Evolutionary conservation across 2,329 filamentous ascomycete species (phyloP).

Genomic region (Bipolaris bicolor): DNA sequence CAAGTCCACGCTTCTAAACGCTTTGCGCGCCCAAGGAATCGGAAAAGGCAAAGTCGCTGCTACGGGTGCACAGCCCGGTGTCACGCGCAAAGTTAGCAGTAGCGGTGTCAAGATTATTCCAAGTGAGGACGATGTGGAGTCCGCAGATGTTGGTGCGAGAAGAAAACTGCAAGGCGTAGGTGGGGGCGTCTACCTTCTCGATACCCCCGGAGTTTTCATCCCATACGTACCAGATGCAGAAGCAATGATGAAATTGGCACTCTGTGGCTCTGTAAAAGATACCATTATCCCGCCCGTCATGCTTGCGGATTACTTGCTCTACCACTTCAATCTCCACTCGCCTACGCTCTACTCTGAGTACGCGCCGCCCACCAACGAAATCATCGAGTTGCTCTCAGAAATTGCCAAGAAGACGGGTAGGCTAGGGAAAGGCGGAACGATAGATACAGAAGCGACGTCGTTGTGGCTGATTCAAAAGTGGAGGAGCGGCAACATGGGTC

Average conservation of each 20-base stretch:
- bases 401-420: constrained; percentile 79
- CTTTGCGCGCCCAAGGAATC: constrained; percentile 73
- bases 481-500: constrained; percentile 76
- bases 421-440: constrained; percentile 72
- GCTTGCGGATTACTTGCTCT: constrained; percentile 89
- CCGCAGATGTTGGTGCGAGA: constrained; percentile 22
- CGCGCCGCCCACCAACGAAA: constrained; percentile 83
- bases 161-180: constrained; percentile 43
- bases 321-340: constrained; percentile 74
- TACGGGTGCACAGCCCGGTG: constrained; percentile 85
- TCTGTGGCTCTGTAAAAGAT: constrained; percentile 90
- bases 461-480: constrained; percentile 82
- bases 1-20: constrained; percentile 93
- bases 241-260: constrained; percentile 92
- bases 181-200: constrained; percentile 78
- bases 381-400: constrained; percentile 71
- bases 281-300: constrained; percentile 78
- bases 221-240: constrained; percentile 86
- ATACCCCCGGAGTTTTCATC: constrained; percentile 94
- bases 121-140: constrained; percentile 55
- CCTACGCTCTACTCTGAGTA: constrained; percentile 68
- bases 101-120: constrained; percentile 79
- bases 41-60: constrained; percentile 72
- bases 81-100: constrained; percentile 79
- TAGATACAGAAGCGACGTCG: constrained; percentile 74